phyloP scores from a whole-genome alignment of 306 rosid genomes.

The Lithocarpus polystachyus region DNA sequence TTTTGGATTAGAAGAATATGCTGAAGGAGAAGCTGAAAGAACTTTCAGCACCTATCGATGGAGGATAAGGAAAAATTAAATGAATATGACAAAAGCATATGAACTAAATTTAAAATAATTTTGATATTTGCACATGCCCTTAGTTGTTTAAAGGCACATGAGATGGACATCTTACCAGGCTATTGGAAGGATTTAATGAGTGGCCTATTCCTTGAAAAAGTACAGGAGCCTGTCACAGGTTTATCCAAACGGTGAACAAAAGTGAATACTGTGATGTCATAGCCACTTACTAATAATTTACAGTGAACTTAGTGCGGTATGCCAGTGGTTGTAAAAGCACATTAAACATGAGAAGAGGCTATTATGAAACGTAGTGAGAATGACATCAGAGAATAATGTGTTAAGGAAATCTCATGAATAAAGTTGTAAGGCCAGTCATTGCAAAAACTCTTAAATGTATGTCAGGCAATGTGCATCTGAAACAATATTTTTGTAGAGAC shows the following conservation, averaged over 20 bases:
- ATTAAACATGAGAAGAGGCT: not conserved
- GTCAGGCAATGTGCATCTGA: not conserved
- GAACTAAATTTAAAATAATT: slow-evolving; percentile 10
- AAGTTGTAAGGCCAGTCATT: not conserved
- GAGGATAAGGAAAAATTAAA: not conserved
- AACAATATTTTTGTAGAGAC: not conserved
- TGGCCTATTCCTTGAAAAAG: slow-evolving; percentile 96
- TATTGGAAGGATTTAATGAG: slow-evolving; percentile 75
- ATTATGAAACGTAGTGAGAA: not conserved
- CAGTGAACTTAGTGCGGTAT: not conserved
- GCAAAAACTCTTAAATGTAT: not conserved
- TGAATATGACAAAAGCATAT: not conserved
- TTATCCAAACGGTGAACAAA: slow-evolving; percentile 23
- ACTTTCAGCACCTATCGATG: slow-evolving; percentile 73
- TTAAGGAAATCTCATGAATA: not conserved
- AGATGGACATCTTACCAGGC: slow-evolving; percentile 62
- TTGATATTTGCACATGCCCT: slow-evolving; percentile 2
- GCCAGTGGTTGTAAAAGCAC: not conserved
- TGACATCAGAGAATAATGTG: not conserved
- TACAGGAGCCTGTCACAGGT: slow-evolving; percentile 81
- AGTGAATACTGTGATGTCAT: slow-evolving; percentile 3
- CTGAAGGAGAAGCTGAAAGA: slow-evolving; percentile 87
- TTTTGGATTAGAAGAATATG: slow-evolving; percentile 86
- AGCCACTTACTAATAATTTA: not conserved
- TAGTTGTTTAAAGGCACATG: slow-evolving; percentile 6